phyloP scores from a whole-genome alignment of 306 rosid genomes.

The Inga oerstediana region DNA sequence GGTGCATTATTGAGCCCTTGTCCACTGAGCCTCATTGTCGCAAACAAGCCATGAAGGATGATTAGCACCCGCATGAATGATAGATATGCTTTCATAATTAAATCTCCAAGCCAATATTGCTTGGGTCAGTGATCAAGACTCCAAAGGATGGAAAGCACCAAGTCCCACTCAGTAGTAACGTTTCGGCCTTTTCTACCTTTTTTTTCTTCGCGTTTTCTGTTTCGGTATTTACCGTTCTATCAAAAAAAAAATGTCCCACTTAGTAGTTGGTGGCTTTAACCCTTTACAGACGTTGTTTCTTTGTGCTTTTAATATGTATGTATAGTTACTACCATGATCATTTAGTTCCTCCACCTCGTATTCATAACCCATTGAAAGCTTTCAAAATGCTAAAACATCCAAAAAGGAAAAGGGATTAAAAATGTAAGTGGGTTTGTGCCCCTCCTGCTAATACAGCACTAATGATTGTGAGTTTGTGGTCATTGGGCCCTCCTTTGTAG shows the following conservation, averaged over 20 bases:
- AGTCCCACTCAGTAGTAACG: constrained; percentile 31
- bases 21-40: constrained; percentile 32
- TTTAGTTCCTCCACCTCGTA: constrained; percentile 39
- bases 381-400: not conserved
- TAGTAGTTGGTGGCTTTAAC: constrained; percentile 28
- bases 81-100: constrained; percentile 7
- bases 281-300: constrained; percentile 34
- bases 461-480: not conserved
- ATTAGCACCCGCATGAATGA: constrained; percentile 35
- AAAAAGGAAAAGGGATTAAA: too few species aligned
- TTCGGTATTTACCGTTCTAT: not conserved
- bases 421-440: constrained; percentile 3
- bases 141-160: constrained; percentile 39
- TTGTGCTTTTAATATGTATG: constrained; percentile 50
- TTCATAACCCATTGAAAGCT: constrained; percentile 34
- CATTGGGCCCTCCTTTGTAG: too few species aligned
- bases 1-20: constrained; percentile 44
- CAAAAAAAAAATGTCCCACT: constrained; percentile 32
- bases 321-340: constrained; percentile 34
- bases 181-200: not conserved
- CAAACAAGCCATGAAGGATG: constrained; percentile 42
- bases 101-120: not conserved
- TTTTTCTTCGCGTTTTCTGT: not conserved
- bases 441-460: not conserved
- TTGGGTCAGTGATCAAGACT: constrained; percentile 33